Percentiles rank a stretch among this genome's conserved stretches.
Conservation (phyloP, 257 asterid species). For the Lavandula angustifolia region DNA sequence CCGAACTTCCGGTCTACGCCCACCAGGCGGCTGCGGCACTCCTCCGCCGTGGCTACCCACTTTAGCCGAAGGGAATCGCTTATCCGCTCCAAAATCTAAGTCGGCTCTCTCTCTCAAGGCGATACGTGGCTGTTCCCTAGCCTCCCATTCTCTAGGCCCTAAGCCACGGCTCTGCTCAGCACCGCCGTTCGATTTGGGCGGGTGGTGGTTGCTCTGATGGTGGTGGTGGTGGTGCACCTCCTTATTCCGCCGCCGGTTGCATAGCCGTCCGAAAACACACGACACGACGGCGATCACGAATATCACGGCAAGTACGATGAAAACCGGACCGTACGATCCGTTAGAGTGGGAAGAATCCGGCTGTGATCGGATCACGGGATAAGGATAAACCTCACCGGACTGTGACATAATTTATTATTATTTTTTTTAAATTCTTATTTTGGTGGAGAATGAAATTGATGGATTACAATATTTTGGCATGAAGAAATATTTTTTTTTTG, state of each 20-base stretch:
- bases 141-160: conserved; percentile 43
- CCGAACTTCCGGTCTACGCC: conserved; percentile 48
- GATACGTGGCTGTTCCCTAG: conserved; percentile 36
- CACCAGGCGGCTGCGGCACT: conserved; percentile 19
- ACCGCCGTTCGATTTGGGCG: conserved; percentile 1
- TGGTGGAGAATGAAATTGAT: conserved; percentile 20
- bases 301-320: conserved; percentile 62
- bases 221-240: conserved; percentile 10
- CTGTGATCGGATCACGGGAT: conserved; percentile 41
- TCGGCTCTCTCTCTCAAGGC: conserved; percentile 45
- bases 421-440: background rate
- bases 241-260: conserved; percentile 41
- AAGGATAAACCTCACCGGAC: conserved; percentile 50
- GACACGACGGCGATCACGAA: conserved; percentile 46
- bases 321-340: conserved; percentile 66
- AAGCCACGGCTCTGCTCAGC: conserved; percentile 20
- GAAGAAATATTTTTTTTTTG: background rate
- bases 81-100: conserved; percentile 54
- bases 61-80: conserved; percentile 18
- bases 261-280: conserved; percentile 53
- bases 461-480: conserved; percentile 35
- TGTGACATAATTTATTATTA: conserved; percentile 50
- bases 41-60: conserved; percentile 31
- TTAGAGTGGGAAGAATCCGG: conserved; percentile 36
- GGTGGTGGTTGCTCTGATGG: conserved; percentile 23